phyloP scores from a whole-genome alignment of 2,329 filamentous ascomycete genomes.

The Aspergillus fructus region DNA sequence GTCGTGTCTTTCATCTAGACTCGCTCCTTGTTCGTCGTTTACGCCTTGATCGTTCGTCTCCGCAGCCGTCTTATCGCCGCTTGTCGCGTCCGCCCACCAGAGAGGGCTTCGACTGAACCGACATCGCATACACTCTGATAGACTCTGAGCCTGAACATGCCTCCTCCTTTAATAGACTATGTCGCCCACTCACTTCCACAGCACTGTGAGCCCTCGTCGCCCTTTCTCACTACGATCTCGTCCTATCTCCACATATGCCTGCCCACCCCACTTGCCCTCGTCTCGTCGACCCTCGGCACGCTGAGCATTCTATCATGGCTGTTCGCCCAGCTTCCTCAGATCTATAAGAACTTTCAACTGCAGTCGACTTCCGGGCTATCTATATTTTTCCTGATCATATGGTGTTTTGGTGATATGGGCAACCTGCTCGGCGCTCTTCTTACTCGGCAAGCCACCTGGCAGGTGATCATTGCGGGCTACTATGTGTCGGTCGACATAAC shows the following conservation, averaged over 20 bases:
- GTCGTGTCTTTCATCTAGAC: not conserved
- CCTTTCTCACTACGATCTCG: slow-evolving; percentile 58
- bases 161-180: slow-evolving; percentile 29
- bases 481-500: slow-evolving; percentile 66
- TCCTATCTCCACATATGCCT: slow-evolving; percentile 62
- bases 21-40: not conserved
- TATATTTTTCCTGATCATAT: slow-evolving; percentile 65
- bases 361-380: slow-evolving; percentile 65
- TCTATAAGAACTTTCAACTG: slow-evolving; percentile 65
- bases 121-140: not conserved
- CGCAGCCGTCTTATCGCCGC: not conserved
- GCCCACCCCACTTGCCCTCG: slow-evolving; percentile 61
- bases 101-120: not conserved
- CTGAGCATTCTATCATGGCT: slow-evolving; percentile 67
- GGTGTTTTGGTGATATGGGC: slow-evolving; percentile 63
- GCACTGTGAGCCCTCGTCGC: slow-evolving; percentile 60
- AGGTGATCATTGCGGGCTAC: slow-evolving; percentile 64
- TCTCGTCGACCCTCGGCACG: slow-evolving; percentile 61
- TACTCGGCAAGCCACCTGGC: slow-evolving; percentile 65
- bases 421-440: slow-evolving; percentile 64
- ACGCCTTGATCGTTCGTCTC: slow-evolving; percentile 1
- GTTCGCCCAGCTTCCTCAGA: slow-evolving; percentile 68
- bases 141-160: slow-evolving; percentile 22
- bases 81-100: not conserved
- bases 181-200: slow-evolving; percentile 46